Base-by-base conservation (phyloP, 2,329 filamentous ascomycete genomes). In the Colletotrichum lupini region DNA sequence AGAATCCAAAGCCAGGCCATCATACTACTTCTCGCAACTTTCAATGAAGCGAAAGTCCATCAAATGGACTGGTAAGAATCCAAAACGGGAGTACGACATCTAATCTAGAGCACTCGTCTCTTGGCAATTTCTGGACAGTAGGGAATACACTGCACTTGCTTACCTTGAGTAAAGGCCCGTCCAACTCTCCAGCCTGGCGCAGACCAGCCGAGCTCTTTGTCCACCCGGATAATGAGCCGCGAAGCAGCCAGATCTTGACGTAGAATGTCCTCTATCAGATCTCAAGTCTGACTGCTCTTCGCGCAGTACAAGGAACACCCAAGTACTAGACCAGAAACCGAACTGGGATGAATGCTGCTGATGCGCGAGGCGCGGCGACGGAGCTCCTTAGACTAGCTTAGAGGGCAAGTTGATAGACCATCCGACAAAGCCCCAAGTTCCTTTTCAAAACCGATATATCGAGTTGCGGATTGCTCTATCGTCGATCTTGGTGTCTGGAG, bases 321-420 rank as follows among this genome's bases (percentile, higher is more conserved):
- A 71, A 65, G 67, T 46, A 71, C 19, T 61, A 28, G 26, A 30
- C 56, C 24, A 49, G 35, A 22, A 6, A n/a, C 37, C 30, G 35
- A 32, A 24, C 67, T 37, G 56, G 67, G 67, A 73, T 73, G 60
- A 71, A 66, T 62, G 71, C 61, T 73, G 71, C 46, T 26, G 22
- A 3, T 42, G 57, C n/a, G 53, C 35, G 5, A 37, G 35, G 61
- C 46, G 19, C 61, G 19, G 35, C 22, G 30, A 24, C 24, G 59
- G 16, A 49, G n/a, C 30, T 19, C 28, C 58, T 26, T 5, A 42
- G 16, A 30, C 6, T 14, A 53, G 59, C 16, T 24, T 12, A 30
- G 22, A 49, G 24, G 14, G 30, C 14, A 42, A 64, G 22, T 28
- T n/a, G 14, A 16, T 16, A 32, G 14, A 24, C 30, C 12, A 24